Base-by-base conservation (phyloP, 139 green algal genomes). In the Monoraphidium neglectum region DNA sequence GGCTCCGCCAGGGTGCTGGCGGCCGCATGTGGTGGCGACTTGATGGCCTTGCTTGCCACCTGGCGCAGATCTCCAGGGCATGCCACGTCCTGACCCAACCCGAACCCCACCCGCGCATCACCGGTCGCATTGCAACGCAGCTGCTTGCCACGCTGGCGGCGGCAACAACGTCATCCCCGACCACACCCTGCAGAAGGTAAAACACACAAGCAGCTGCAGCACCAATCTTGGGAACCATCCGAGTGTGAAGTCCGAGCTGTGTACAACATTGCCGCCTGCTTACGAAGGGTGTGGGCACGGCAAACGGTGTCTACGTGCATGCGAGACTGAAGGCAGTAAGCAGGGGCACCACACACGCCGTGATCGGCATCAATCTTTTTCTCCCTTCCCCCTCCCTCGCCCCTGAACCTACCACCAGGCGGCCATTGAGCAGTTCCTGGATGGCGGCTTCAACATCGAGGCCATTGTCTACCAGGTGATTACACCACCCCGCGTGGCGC, bases 71-170 rank as follows among this genome's bases (percentile, higher is more conserved):
- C 65, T 60, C 24, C 16, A 24, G 49, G 8, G 10, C 15, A 38
- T 57, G 38, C 12, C 33, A 10, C 57, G 54, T 4, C 13, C 47
- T 1, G 1, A 47, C 35, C 37, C 56, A 47, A 47, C 24, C 24
- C n/a, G 36, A 12, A 54, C 3, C n/a, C 21, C 3, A n/a, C 8
- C 21, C 43, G 36, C 46, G 54, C 30, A 56, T n/a, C 35, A 8
- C 5, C 67, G 12, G 5, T 24, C 8, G 5, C 23, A 23, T 10
- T 46, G 28, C 37, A 24, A 1, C 46, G 46, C 74, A 89, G 89
- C 90, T 24, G 86, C 89, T 13, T 94, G 90, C 87, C 90, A 95
- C 82, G 78, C 73, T 30, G 90, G 90, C 28, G 90, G 90, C 54
- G 49, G 74, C 43, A 95, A 95, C 78, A 77, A 24, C 24, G 83